Conservation (phyloP, 2,329 filamentous ascomycete species). For the Talaromyces sp. region DNA sequence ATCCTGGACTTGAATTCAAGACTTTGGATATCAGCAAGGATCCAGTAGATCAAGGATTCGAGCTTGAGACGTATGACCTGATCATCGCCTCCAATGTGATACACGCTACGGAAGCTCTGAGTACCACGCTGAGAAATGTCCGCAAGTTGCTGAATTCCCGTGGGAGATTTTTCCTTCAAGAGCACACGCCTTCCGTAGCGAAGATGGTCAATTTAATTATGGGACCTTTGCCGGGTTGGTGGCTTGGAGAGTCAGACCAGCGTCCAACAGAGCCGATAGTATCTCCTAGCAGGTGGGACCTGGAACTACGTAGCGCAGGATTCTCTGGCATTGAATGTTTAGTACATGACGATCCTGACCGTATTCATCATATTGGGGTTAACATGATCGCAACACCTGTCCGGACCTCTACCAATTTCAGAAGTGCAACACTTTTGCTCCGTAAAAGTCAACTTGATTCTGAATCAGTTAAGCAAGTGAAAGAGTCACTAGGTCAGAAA, state of each 20-base stretch:
- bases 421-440: not conserved
- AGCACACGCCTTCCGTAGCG: constrained; percentile 1
- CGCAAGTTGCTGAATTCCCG: not conserved
- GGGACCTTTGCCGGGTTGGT: constrained; percentile 21
- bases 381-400: not conserved
- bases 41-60: constrained; percentile 24
- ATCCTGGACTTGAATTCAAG: constrained; percentile 21
- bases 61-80: constrained; percentile 24
- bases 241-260: constrained; percentile 18
- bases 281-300: constrained; percentile 23
- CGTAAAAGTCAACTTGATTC: not conserved
- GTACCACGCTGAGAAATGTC: constrained; percentile 17
- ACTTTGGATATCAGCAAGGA: constrained; percentile 23
- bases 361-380: not conserved
- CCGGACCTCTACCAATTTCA: not conserved
- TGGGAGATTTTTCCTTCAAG: constrained; percentile 10
- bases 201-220: constrained; percentile 20
- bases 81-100: constrained; percentile 25
- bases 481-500: not conserved
- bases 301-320: constrained; percentile 21
- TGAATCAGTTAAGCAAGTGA: not conserved
- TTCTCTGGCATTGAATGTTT: not conserved
- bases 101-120: constrained; percentile 24
- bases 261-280: constrained; percentile 16
- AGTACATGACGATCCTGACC: not conserved